These are phyloP conservation scores for Leishmania mexicana DNA, from an alignment of 208 protist genomes.

Conservation along the genomic window DNA sequence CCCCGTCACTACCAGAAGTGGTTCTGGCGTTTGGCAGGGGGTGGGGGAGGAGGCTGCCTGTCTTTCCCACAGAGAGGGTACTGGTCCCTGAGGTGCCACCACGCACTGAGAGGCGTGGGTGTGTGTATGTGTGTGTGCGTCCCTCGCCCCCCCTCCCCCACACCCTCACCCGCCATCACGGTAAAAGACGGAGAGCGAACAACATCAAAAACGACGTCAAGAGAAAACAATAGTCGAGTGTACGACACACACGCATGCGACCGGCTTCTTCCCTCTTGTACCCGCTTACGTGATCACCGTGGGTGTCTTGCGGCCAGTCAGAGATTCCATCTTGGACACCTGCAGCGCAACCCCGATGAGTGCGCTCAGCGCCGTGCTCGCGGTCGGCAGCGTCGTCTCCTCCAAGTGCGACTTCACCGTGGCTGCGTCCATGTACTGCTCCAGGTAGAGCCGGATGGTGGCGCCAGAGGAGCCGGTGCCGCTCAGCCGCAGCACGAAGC, in stretches of 20 bases:
- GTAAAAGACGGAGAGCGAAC: neutral
- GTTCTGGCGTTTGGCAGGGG: neutral
- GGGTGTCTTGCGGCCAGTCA: slow-evolving; percentile 93
- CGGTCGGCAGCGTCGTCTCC: slow-evolving; percentile 44
- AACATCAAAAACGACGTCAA: neutral
- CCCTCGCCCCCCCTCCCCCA: neutral
- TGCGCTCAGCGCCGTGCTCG: slow-evolving; percentile 66
- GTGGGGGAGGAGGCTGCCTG: neutral
- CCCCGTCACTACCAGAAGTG: neutral
- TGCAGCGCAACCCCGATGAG: slow-evolving; percentile 88
- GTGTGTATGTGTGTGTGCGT: too few species aligned
- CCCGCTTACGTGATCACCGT: slow-evolving; percentile 95
- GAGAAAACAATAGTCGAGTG: neutral
- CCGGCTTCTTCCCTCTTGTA: neutral
- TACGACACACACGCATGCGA: neutral
- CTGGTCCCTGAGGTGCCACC: neutral
- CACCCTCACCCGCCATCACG: neutral
- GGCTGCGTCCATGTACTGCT: slow-evolving; percentile 91
- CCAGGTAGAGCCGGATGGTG: slow-evolving; percentile 97
- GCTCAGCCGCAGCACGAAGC: slow-evolving; percentile 96
- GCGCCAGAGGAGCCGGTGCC: slow-evolving; percentile 96
- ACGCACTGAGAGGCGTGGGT: neutral
- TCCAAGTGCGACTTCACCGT: slow-evolving; percentile 44
- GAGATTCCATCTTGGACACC: slow-evolving; percentile 80
- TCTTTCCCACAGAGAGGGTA: neutral